These are phyloP conservation scores for Avena eriantha DNA, from an alignment of 176 grass and related monocot genomes.

Conservation along the genomic window DNA sequence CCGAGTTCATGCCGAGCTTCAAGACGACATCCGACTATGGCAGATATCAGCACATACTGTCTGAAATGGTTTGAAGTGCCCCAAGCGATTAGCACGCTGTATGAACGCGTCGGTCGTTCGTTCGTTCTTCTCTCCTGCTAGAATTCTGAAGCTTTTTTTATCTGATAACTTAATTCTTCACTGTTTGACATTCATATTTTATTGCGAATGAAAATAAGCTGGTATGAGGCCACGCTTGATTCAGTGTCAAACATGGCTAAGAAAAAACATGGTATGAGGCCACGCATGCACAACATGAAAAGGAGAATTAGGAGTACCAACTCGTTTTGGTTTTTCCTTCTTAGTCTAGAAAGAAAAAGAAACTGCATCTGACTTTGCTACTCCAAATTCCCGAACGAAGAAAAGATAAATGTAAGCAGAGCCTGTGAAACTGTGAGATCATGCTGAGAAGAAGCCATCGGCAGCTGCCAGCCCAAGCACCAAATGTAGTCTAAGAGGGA, in stretches of 20 bases:
- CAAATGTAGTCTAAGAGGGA: no score
- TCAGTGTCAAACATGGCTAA: background rate
- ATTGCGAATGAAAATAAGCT: background rate
- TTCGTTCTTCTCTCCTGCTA: background rate
- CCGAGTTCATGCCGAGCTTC: constrained; percentile 81
- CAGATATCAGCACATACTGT: constrained; percentile 71
- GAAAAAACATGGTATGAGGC: background rate
- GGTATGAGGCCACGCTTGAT: background rate
- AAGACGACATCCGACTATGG: constrained; percentile 66
- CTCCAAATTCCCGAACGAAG: background rate
- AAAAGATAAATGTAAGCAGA: background rate
- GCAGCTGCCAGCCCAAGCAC: background rate
- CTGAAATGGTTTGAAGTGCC: constrained; percentile 54
- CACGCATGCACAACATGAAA: background rate
- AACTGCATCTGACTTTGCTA: background rate
- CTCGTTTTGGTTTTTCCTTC: background rate
- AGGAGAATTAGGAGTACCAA: background rate
- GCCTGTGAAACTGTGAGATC: background rate
- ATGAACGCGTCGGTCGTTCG: background rate
- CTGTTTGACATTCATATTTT: background rate
- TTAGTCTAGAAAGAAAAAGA: background rate
- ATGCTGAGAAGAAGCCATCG: constrained; percentile 35
- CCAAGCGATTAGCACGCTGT: background rate
- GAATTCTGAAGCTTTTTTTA: background rate
- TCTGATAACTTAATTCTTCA: background rate